Evolutionary conservation across 805 yeast species (phyloP), one percentile per base, ranked within the genome.

Genomic region (Kuraishia piskuri): DNA sequence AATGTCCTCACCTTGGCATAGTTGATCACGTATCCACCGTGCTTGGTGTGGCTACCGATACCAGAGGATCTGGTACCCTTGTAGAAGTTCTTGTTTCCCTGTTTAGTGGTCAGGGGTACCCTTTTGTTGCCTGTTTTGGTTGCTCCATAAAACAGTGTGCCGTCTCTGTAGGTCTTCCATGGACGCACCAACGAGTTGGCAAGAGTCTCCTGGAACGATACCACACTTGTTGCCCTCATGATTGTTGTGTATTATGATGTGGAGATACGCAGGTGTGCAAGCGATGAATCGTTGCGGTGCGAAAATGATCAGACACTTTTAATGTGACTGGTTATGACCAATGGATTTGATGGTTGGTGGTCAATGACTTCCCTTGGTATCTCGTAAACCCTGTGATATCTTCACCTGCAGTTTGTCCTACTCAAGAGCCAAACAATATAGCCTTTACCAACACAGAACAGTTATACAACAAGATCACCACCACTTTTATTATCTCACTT

Each of bases 31-130:
- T 90, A 94, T 22, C 80, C 78, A 52, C 96, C 97, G 56, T 75
- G 77, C 37, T 76, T 74, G 52, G 94, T 86, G 64, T 85, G 82
- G 52, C 75, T 76, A 66, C 99, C 99, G 57, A 90, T 82, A 68
- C 97, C 97, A 2, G 96, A 80, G 4, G 99, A 88, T 55, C 97
- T 81, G 22, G 98, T 94, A 75, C 99, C 99, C 69, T 94, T 94
- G 73, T 94, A 94, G 72, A 77, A 88, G 61, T 88, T 85, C 74
- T 91, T 90, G 71, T 94, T 92, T 63, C 99, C 98, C 66, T 89
- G 90, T 63, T 94, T 94, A 22, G 97, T 86, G 22, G 96, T 86
- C 61, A 92, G 73, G 4, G 96, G 79, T 65, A 79, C 78, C 73
- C 97, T 84, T 68, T 86, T 89, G 58, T 89, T 83, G 53, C 97